phyloP scores from a whole-genome alignment of 345 rosid genomes.

The Kandelia obovata region DNA sequence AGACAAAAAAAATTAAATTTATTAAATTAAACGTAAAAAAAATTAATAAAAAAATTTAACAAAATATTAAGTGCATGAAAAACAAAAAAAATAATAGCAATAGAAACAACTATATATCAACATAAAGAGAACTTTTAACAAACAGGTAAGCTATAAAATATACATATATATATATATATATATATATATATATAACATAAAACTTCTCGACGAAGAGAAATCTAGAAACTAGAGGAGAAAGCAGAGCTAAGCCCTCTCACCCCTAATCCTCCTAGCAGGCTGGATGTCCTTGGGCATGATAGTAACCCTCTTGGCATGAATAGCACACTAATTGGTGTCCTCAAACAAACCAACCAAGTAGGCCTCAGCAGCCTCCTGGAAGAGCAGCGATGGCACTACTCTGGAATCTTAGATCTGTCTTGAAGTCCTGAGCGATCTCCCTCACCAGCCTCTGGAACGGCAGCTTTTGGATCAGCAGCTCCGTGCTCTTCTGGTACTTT shows the following conservation, averaged over 20 bases:
- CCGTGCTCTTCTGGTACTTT: conserved; percentile 20
- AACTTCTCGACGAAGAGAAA: too few relatives aligned
- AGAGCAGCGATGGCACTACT: conserved; percentile 20
- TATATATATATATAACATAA: too few relatives aligned
- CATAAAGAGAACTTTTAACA: too few relatives aligned
- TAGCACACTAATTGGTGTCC: conserved; percentile 23
- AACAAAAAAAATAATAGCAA: too few relatives aligned
- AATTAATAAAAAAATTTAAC: too few relatives aligned
- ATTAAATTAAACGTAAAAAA: too few relatives aligned
- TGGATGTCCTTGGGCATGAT: conserved; percentile 24
- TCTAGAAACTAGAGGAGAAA: too few relatives aligned
- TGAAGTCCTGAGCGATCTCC: conserved; percentile 24
- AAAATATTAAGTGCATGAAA: too few relatives aligned
- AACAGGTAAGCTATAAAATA: too few relatives aligned
- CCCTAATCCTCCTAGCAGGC: conserved; percentile 15
- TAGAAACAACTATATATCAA: too few relatives aligned
- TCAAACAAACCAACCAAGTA: conserved; percentile 22
- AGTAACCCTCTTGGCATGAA: conserved; percentile 23
- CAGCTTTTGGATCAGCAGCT: conserved; percentile 19
- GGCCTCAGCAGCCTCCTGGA: conserved; percentile 26
- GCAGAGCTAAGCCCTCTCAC: conserved; percentile 16
- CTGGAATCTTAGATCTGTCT: conserved; percentile 17
- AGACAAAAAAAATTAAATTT: too few relatives aligned
- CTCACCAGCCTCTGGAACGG: conserved; percentile 24
- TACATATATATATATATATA: too few relatives aligned